Percentiles rank a stretch among this genome's conserved stretches.
Evolutionary conservation across 2,329 filamentous ascomycete species (phyloP).

Genomic region (Zymoseptoria tritici): DNA sequence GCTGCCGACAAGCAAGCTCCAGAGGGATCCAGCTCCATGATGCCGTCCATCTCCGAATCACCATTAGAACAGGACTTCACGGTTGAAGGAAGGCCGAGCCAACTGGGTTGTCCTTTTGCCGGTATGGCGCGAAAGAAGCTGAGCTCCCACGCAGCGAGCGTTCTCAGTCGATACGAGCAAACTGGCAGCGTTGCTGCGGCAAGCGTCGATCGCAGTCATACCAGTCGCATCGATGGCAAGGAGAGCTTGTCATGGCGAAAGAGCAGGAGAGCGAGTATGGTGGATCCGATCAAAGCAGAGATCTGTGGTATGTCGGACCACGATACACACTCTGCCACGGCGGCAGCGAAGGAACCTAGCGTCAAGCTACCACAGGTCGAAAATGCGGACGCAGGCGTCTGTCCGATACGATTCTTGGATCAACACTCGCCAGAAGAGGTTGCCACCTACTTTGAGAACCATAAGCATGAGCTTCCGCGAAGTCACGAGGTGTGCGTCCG

Average conservation of each 20-base stretch:
- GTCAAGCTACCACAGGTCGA: constrained; percentile 12
- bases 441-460: constrained; percentile 84
- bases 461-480: constrained; percentile 89
- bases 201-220: constrained; percentile 22
- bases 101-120: constrained; percentile 74
- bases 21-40: constrained; percentile 29
- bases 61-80: constrained; percentile 82
- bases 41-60: constrained; percentile 34
- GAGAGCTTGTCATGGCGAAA: constrained; percentile 32
- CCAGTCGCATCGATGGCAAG: constrained; percentile 34
- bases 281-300: constrained; percentile 31
- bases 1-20: constrained; percentile 30
- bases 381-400: constrained; percentile 50
- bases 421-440: constrained; percentile 90
- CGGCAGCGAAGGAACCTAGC: constrained; percentile 7
- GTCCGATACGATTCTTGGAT: constrained; percentile 86
- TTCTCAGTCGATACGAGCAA: constrained; percentile 32
- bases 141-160: constrained; percentile 33
- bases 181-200: constrained; percentile 14
- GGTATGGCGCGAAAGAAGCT: constrained; percentile 38
- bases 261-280: constrained; percentile 25
- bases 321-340: constrained; percentile 1
- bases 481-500: constrained; percentile 90
- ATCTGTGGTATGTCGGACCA: constrained; percentile 30
- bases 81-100: constrained; percentile 70